Conservation (phyloP, 768 basidiomycete genomes). For the Rhodocollybia butyracea region DNA sequence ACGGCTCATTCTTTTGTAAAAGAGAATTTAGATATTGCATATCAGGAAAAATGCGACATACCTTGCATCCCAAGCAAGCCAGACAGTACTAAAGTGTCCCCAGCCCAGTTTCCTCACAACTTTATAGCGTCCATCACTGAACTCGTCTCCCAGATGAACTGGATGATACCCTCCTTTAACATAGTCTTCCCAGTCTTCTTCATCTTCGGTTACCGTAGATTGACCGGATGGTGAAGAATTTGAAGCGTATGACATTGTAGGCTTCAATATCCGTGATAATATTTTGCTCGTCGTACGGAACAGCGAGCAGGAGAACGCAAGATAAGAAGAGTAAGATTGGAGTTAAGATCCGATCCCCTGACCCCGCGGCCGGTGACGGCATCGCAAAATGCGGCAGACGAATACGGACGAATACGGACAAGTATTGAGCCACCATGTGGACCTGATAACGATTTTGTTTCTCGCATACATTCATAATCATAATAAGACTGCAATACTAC, state of each 20-base stretch:
- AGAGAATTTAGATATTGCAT: constrained; percentile 8
- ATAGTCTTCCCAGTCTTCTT: constrained; percentile 91
- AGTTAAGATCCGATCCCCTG: too few relatives aligned
- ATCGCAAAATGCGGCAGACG: too few relatives aligned
- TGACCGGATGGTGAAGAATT: constrained; percentile 61
- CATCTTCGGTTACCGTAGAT: constrained; percentile 86
- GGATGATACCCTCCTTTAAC: constrained; percentile 84
- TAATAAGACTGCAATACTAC: too few relatives aligned
- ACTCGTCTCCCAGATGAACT: constrained; percentile 91
- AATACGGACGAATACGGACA: too few relatives aligned
- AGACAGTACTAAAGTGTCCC: constrained; percentile 94
- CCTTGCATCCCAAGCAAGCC: constrained; percentile 85
- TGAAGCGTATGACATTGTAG: constrained; percentile 74
- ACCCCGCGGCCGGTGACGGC: too few relatives aligned
- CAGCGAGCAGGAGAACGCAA: too few relatives aligned
- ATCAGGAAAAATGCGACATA: constrained; percentile 27
- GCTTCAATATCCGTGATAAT: too few relatives aligned
- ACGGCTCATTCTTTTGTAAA: constrained; percentile 68
- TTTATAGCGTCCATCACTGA: constrained; percentile 82
- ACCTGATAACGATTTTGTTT: too few relatives aligned
- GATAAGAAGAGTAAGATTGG: too few relatives aligned
- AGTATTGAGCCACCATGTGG: too few relatives aligned
- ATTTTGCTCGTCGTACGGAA: too few relatives aligned
- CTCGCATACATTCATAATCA: too few relatives aligned
- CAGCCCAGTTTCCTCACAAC: constrained; percentile 95